A percentile compares a stretch with the other conserved stretches of the same genome.
phyloP scores from a whole-genome alignment of 495 filamentous ascomycete species.

The Astrocystis sublimbata region DNA sequence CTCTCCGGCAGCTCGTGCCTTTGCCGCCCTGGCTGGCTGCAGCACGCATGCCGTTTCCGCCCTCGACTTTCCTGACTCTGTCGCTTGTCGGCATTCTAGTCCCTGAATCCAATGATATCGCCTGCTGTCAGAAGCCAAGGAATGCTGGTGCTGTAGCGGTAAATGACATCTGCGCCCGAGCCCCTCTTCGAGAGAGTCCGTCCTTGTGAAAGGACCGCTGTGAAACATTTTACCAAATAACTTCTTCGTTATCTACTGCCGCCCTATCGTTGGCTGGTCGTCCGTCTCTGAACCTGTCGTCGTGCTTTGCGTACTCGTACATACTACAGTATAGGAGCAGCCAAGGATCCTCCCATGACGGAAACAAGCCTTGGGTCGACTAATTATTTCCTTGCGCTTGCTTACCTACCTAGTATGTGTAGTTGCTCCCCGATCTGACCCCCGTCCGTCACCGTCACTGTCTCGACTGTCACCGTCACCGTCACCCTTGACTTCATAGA shows the following conservation, averaged over 20 bases:
- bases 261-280: neutral
- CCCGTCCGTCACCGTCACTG: too few relatives aligned
- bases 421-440: slow-evolving; percentile 6
- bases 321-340: neutral
- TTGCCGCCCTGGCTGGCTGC: slow-evolving; percentile 25
- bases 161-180: slow-evolving; percentile 17
- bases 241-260: slow-evolving; percentile 7
- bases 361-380: neutral
- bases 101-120: slow-evolving; percentile 13
- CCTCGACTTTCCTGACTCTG: slow-evolving; percentile 12
- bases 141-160: slow-evolving; percentile 17
- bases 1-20: slow-evolving; percentile 30
- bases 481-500: slow-evolving; percentile 1
- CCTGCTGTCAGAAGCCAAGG: slow-evolving; percentile 20
- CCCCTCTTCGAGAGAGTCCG: slow-evolving; percentile 7
- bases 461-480: too few relatives aligned
- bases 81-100: neutral
- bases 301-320: too few relatives aligned
- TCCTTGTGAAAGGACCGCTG: slow-evolving; percentile 4
- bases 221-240: slow-evolving; percentile 7
- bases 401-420: too few relatives aligned
- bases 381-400: slow-evolving; percentile 5
- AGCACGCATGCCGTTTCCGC: slow-evolving; percentile 34
- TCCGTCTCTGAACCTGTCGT: neutral
- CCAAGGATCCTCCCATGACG: slow-evolving; percentile 9